Evolutionary conservation across 1,139 yeast species (phyloP), one percentile per base, ranked within the genome.

Genomic region (Zygosaccharomyces sapae): DNA sequence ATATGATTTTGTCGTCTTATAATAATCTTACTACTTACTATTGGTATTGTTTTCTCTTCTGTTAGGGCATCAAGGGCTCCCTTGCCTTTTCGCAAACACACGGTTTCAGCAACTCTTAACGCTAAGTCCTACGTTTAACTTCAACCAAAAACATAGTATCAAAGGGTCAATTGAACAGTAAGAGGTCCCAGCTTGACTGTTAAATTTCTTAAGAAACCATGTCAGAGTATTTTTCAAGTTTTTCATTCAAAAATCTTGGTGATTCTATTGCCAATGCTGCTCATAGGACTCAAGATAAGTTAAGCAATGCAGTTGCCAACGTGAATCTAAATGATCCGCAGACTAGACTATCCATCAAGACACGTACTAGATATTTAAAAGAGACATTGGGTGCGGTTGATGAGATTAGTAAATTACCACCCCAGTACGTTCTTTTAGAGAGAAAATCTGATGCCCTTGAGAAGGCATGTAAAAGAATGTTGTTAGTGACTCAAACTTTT

Each of bases 371-470:
- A 43, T 58, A 57, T 39, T 51, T 84, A 30, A 90, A 84, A 63
- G 94, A 85, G 66, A 76, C 71, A 56, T 76, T 84, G 50, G 92
- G 90, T 33, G 73, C 82, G 43, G 77, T 76, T 50, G 86, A 82
- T 53, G 90, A 83, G 53, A 75, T 75, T 44, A 78, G 86, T 53
- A 87, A 84, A 62, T 73, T 85, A 47, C 95, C 95, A 34, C 76
- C 77, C 42, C 89, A 84, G 55, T 86, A 86, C 66, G 73, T 79
- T 52, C 74, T 76, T 51, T 71, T 86, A 57, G 94, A 85, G 64
- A 71, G 74, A 51, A 78, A 77, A 58, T 81, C 84, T 52, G 92
- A 82, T 65, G 72, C 77, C 46, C 70, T 83, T 55, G 77, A 79
- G 61, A 72, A 72, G 48, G 75, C 80, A 53, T 80, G 81, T 67